A percentile compares a stretch with the other conserved stretches of the same genome.
Conservation (phyloP, 1,284 basidiomycete species). For the Trichosporon asahii region DNA sequence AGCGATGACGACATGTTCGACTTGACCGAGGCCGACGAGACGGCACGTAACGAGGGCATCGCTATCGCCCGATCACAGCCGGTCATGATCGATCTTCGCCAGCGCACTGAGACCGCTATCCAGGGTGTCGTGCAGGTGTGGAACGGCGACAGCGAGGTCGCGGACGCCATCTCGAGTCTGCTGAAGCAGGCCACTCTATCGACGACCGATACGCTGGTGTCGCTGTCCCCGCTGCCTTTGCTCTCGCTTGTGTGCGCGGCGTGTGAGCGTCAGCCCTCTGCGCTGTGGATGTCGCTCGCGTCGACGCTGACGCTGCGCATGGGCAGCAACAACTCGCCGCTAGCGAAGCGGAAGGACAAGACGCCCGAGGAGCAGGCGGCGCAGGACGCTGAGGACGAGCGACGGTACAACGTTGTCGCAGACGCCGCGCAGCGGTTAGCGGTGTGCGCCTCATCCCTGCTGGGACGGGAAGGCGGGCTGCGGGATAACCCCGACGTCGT, state of each 20-base stretch:
- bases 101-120: slow-evolving; percentile 62
- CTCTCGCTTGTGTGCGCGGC: slow-evolving; percentile 73
- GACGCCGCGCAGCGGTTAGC: slow-evolving; percentile 61
- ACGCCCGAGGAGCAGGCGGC: slow-evolving; percentile 29
- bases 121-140: slow-evolving; percentile 64
- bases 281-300: slow-evolving; percentile 76
- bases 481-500: slow-evolving; percentile 77
- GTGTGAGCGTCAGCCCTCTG: slow-evolving; percentile 67
- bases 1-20: slow-evolving; percentile 66
- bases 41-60: slow-evolving; percentile 53
- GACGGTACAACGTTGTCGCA: slow-evolving; percentile 41
- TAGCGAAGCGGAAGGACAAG: slow-evolving; percentile 39
- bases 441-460: slow-evolving; percentile 59
- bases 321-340: slow-evolving; percentile 60
- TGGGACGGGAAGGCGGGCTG: slow-evolving; percentile 63
- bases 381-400: slow-evolving; percentile 27
- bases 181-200: slow-evolving; percentile 43
- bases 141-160: slow-evolving; percentile 71
- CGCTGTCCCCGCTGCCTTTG: slow-evolving; percentile 71
- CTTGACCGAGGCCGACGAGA: slow-evolving; percentile 50
- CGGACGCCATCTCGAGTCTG: slow-evolving; percentile 54
- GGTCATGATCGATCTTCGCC: slow-evolving; percentile 62
- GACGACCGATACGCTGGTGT: slow-evolving; percentile 62
- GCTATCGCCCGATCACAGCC: slow-evolving; percentile 63
- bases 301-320: slow-evolving; percentile 73